A percentile compares a stretch with the other conserved stretches of the same genome.
Evolutionary conservation across 306 rosid genomes (phyloP).

Genomic region (Prunus mira): DNA sequence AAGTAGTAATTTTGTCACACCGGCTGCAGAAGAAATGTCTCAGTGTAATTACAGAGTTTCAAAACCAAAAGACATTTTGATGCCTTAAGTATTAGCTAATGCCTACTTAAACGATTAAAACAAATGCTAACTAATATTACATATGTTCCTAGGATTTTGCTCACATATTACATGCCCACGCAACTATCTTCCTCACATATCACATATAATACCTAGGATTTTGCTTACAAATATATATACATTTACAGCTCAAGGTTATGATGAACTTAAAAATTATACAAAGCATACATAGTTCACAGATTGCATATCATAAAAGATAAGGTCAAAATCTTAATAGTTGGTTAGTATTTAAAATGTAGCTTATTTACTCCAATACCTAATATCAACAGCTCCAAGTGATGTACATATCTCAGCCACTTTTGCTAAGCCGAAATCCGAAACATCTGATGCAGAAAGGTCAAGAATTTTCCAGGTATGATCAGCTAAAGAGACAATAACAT

Average conservation of each 20-base stretch:
- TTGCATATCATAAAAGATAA: background rate
- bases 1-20: conserved; percentile 62
- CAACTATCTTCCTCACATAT: too few relatives aligned
- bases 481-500: conserved; percentile 62
- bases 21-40: conserved; percentile 53
- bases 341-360: background rate
- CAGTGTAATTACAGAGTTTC: conserved; percentile 36
- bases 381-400: conserved; percentile 68
- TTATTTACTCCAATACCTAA: conserved; percentile 48
- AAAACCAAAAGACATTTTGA: conserved; percentile 31
- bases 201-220: background rate
- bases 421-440: conserved; percentile 68
- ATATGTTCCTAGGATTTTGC: background rate
- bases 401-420: conserved; percentile 63
- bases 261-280: background rate
- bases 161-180: background rate
- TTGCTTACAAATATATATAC: background rate
- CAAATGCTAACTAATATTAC: background rate
- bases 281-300: background rate
- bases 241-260: background rate
- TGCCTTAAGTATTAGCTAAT: background rate
- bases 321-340: background rate
- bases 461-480: conserved; percentile 80
- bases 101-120: background rate
- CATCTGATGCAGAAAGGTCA: conserved; percentile 83